phyloP scores from a whole-genome alignment of 2,329 filamentous ascomycete genomes.

The Nemania bipapillata region DNA sequence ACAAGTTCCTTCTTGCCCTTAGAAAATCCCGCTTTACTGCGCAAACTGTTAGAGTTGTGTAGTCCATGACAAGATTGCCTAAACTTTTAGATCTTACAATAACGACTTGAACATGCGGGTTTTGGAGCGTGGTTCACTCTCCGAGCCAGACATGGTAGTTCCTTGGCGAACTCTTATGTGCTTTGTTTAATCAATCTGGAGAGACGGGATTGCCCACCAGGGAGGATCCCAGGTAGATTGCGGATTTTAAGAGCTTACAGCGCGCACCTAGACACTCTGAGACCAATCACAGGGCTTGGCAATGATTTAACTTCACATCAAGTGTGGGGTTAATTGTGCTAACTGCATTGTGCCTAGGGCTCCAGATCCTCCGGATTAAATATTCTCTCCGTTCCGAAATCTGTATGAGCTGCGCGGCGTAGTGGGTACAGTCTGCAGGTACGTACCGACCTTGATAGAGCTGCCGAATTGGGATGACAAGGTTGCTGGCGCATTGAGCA shows the following conservation, averaged over 20 bases:
- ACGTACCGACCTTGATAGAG: neutral
- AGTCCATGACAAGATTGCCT: neutral
- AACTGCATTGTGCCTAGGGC: neutral
- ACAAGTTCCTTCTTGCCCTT: conserved; percentile 34
- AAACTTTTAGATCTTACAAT: conserved; percentile 26
- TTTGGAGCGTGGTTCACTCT: conserved; percentile 26
- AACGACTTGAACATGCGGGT: conserved; percentile 33
- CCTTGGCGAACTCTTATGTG: conserved; percentile 1
- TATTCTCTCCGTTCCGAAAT: conserved; percentile 9
- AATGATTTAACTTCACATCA: neutral
- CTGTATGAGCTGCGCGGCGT: neutral
- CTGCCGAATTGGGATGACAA: neutral
- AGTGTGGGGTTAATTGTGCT: neutral
- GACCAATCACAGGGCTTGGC: conserved; percentile 6
- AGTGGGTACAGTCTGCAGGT: neutral
- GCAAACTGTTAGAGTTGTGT: conserved; percentile 27
- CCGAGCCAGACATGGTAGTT: conserved; percentile 33
- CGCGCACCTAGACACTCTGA: neutral
- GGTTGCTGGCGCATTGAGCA: conserved; percentile 42
- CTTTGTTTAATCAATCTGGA: conserved; percentile 8
- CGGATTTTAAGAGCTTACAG: conserved; percentile 11
- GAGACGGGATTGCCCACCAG: neutral
- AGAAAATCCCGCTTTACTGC: conserved; percentile 33
- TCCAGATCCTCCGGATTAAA: neutral
- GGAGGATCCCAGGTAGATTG: conserved; percentile 31